Conservation (phyloP, 345 rosid genomes). For the Eutrema heterophyllum region DNA sequence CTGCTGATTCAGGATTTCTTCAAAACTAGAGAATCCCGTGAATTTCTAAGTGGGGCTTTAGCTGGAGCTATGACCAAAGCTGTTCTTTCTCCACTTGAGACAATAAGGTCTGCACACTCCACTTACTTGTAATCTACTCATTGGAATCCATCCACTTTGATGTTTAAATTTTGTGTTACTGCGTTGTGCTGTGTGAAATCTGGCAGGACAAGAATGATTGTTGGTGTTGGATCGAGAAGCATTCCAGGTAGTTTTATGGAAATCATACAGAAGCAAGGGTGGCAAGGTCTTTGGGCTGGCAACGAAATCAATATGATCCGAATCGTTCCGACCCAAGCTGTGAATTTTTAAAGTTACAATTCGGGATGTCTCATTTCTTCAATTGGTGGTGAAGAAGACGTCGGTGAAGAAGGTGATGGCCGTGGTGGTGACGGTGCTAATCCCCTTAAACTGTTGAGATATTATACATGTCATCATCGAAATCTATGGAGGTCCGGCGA, state of each 20-base stretch:
- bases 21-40: constrained; percentile 75
- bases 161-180: background rate
- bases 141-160: background rate
- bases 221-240: constrained; percentile 88
- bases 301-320: constrained; percentile 90
- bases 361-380: too few species aligned
- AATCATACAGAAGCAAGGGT: constrained; percentile 86
- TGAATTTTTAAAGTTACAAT: too few species aligned
- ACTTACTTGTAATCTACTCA: background rate
- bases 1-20: constrained; percentile 52
- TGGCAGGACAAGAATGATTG: constrained; percentile 93
- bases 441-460: too few species aligned
- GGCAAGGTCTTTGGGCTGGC: constrained; percentile 99
- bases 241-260: constrained; percentile 88
- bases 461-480: too few species aligned
- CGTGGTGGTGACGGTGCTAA: too few species aligned
- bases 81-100: constrained; percentile 95
- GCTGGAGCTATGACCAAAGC: constrained; percentile 99
- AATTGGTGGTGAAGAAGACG: too few species aligned
- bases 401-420: too few species aligned
- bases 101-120: constrained; percentile 59
- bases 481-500: too few species aligned
- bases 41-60: constrained; percentile 95
- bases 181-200: constrained; percentile 9
- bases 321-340: constrained; percentile 89